Evolutionary conservation across 164 flowering plant species (phyloP), one percentile per base, ranked within the genome.

Genomic region (Berberis vulgaris): DNA sequence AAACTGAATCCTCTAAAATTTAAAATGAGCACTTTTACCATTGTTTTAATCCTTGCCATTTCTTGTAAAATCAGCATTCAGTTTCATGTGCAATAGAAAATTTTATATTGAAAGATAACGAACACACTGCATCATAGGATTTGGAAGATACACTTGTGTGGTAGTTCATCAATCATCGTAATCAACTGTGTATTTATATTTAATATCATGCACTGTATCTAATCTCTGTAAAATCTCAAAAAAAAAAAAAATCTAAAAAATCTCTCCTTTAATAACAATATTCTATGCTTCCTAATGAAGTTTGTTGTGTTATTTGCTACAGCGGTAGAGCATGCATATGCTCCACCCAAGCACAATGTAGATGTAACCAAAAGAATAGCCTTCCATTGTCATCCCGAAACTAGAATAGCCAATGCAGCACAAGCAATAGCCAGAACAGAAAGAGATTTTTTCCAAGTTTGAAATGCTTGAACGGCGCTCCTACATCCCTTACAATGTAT

Each of bases 401-500:
- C 88, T 8, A 94, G 69, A 74, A 89, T 80, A 0, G 97, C 96
- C 58, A 84, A 59, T 43, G 84, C 81, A 38, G 85, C 72, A 39
- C 83, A 73, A 61, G 74, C 82, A 7, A 82, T 41, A 41, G 95
- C 88, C 54, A 73, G 39, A 3, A 77, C 73, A 53, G 79, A 71
- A 26, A 94, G 81, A 3, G 64, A 69, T 11, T 81, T 80, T 68
- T 86, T 83, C 97, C 96, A 88, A 39, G 77, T 61, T 53, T 79
- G 68, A 64, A 86, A 91, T 68, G 83, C 75, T 64, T 82, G 79
- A 11, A 91, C 67, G 12, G 69, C 83, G 12, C 49, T 75, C 38
- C 87, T 80, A 73, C 97, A 94, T 41, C 69, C 86, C 71, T 84
- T 90, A 77, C 99, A 94, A 67, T 94, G 99, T 41, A 91, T 64